phyloP scores from a whole-genome alignment of 805 yeast species.

The Cyberlindnera suaveolens region DNA sequence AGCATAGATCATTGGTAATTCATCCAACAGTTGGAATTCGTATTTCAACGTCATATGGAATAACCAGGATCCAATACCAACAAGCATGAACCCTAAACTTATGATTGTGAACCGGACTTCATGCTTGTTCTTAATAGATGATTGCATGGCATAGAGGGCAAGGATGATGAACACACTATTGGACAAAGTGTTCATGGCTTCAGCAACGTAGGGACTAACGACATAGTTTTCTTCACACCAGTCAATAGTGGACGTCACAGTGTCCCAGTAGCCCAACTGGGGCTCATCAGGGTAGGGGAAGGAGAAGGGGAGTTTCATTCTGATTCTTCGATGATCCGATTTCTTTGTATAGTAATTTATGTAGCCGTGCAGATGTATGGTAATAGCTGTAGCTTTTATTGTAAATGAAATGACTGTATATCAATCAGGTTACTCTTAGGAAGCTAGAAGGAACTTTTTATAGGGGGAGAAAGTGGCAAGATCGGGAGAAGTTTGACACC shows the following conservation, averaged over 20 bases:
- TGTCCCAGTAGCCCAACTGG: constrained; percentile 68
- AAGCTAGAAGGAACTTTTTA: no score
- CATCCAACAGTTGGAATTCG: constrained; percentile 88
- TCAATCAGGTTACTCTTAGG: no score
- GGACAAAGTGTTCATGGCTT: constrained; percentile 81
- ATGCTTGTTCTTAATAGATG: constrained; percentile 51
- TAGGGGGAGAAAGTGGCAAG: no score
- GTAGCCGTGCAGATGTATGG: no score
- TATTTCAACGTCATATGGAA: constrained; percentile 94
- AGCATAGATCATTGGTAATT: constrained; percentile 96
- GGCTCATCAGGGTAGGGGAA: constrained; percentile 51
- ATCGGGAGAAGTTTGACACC: no score
- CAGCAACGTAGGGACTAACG: constrained; percentile 80
- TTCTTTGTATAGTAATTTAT: no score
- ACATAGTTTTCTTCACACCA: constrained; percentile 99
- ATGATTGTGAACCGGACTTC: constrained; percentile 68
- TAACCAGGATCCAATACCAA: constrained; percentile 91
- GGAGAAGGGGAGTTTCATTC: constrained; percentile 39
- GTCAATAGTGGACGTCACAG: constrained; percentile 89
- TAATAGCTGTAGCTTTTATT: no score
- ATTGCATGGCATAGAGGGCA: constrained; percentile 59
- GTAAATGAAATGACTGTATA: no score
- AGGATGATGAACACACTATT: constrained; percentile 51
- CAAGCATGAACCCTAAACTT: constrained; percentile 76
- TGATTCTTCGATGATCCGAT: no score